These are phyloP conservation scores for Arabidopsis arenosa DNA, from an alignment of 345 rosid species.

Conservation along the genomic window DNA sequence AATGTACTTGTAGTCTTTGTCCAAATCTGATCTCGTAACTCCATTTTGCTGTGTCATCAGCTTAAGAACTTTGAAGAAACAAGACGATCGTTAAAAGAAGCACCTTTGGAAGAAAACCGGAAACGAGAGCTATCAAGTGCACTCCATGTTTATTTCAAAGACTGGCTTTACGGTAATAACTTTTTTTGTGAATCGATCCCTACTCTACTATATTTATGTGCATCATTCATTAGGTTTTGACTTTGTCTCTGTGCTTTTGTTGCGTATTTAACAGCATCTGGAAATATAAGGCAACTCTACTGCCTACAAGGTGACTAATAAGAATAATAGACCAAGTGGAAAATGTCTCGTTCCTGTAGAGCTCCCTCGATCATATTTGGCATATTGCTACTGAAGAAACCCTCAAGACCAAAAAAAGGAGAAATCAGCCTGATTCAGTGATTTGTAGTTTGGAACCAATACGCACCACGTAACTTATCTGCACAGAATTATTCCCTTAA, in stretches of 20 bases:
- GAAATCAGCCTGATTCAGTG: slow-evolving; percentile 35
- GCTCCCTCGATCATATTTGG: slow-evolving; percentile 39
- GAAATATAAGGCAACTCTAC: slow-evolving; percentile 98
- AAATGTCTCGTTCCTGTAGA: slow-evolving; percentile 36
- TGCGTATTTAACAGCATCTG: slow-evolving; percentile 68
- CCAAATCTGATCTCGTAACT: background rate
- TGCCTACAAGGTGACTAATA: slow-evolving; percentile 91
- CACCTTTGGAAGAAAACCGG: slow-evolving; percentile 83
- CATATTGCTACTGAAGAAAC: slow-evolving; percentile 42
- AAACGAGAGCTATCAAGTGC: slow-evolving; percentile 89
- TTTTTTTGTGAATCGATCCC: background rate
- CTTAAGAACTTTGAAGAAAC: slow-evolving; percentile 78
- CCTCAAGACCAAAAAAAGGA: background rate
- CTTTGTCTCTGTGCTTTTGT: slow-evolving; percentile 1
- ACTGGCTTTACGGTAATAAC: slow-evolving; percentile 90
- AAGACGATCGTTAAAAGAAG: slow-evolving; percentile 71
- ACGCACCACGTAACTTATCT: slow-evolving; percentile 45
- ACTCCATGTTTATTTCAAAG: slow-evolving; percentile 90
- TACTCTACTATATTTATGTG: background rate
- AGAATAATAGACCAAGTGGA: slow-evolving; percentile 23
- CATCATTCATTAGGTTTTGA: slow-evolving; percentile 23
- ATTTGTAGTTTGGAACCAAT: slow-evolving; percentile 41
- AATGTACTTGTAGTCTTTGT: background rate
- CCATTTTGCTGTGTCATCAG: slow-evolving; percentile 47
- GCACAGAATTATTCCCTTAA: slow-evolving; percentile 39